Evolutionary conservation across 805 yeast species (phyloP).

Genomic region (Teunomyces atbi): DNA sequence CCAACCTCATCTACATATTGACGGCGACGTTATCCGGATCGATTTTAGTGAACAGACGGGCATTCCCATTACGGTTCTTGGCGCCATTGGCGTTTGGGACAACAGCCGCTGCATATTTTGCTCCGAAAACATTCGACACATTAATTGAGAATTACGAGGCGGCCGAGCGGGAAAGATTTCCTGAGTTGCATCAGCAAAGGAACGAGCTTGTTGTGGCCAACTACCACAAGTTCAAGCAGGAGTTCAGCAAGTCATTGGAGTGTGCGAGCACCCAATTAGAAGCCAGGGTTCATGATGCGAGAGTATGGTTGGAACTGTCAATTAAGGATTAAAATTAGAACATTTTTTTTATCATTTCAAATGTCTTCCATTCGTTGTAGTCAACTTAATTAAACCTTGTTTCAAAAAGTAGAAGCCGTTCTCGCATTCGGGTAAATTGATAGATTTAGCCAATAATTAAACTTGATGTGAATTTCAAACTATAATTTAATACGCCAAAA

Average conservation of each 20-base stretch:
- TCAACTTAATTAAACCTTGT: background rate
- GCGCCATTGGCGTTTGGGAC: slow-evolving; percentile 53
- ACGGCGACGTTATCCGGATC: slow-evolving; percentile 59
- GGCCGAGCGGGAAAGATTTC: slow-evolving; percentile 29
- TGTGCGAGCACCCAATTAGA: slow-evolving; percentile 17
- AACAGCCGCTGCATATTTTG: slow-evolving; percentile 42
- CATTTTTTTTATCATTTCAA: background rate
- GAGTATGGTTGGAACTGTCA: slow-evolving; percentile 16
- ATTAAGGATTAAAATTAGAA: slow-evolving; percentile 6
- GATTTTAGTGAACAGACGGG: slow-evolving; percentile 46
- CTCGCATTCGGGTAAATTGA: background rate
- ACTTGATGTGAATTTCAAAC: background rate
- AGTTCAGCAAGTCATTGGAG: slow-evolving; percentile 9
- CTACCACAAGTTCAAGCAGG: slow-evolving; percentile 8
- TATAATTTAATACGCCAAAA: background rate
- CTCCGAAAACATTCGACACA: slow-evolving; percentile 49
- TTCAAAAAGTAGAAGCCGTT: background rate
- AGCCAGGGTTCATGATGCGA: slow-evolving; percentile 24
- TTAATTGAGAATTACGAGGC: slow-evolving; percentile 14
- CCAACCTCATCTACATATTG: slow-evolving; percentile 52
- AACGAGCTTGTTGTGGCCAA: slow-evolving; percentile 11
- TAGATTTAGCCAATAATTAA: background rate
- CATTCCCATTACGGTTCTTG: slow-evolving; percentile 49
- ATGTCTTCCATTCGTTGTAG: background rate
- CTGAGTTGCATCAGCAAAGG: slow-evolving; percentile 31